phyloP scores from a whole-genome alignment of 164 flowering plant genomes.

The Piper longum region DNA sequence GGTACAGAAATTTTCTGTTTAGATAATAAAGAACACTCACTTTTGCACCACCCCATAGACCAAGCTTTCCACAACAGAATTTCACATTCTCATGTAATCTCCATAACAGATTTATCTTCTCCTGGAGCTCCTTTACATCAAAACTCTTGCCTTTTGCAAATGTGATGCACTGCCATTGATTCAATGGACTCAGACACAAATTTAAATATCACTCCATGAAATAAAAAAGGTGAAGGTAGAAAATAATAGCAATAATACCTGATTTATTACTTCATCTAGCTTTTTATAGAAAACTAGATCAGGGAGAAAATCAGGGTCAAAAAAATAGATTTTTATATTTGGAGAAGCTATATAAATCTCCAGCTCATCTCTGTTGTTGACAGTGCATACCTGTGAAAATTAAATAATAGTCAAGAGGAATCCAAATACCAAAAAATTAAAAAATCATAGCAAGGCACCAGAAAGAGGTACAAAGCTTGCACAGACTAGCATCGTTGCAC shows the following conservation, averaged over 20 bases:
- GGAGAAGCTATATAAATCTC: conserved; percentile 61
- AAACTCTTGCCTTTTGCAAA: conserved; percentile 18
- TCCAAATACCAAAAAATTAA: no score
- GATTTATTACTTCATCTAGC: conserved; percentile 49
- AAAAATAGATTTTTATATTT: conserved; percentile 39
- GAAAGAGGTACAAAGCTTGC: neutral
- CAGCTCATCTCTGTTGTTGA: conserved; percentile 53
- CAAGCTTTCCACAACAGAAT: conserved; percentile 62
- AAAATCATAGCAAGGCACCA: neutral
- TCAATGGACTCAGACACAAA: conserved; percentile 6
- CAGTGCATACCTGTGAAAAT: conserved; percentile 51
- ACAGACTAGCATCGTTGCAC: neutral
- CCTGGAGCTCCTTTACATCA: conserved; percentile 23
- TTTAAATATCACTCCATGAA: no score
- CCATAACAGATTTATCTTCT: conserved; percentile 28
- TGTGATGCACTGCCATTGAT: conserved; percentile 36
- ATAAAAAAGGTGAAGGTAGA: neutral
- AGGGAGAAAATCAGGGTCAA: conserved; percentile 20
- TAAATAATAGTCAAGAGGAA: neutral
- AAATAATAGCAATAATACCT: conserved; percentile 30
- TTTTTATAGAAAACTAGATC: conserved; percentile 10
- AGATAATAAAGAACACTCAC: conserved; percentile 25
- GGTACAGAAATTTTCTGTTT: no score
- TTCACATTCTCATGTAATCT: conserved; percentile 49
- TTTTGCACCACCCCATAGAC: conserved; percentile 61